phyloP scores from a whole-genome alignment of 345 rosid species.

The Ceriops decandra region DNA sequence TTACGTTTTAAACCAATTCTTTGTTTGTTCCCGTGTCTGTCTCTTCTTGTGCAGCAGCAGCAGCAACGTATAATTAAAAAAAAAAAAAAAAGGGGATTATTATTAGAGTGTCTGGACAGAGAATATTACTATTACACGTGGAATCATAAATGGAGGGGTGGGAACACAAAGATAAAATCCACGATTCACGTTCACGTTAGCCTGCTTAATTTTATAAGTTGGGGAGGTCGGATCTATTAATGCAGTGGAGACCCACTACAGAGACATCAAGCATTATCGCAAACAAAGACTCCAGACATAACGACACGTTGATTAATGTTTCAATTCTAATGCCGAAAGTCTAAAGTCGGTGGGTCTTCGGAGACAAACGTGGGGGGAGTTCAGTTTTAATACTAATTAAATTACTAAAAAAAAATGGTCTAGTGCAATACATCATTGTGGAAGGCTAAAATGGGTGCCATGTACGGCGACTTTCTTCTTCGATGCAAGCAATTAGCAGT shows the following conservation, averaged over 20 bases:
- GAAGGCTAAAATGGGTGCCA: slow-evolving; percentile 28
- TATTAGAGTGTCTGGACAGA: background rate
- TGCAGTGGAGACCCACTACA: slow-evolving; percentile 4
- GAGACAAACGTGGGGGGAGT: too few relatives aligned
- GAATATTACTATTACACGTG: background rate
- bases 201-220: background rate
- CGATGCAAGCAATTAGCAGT: background rate
- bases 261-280: background rate
- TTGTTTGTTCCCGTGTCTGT: slow-evolving; percentile 11
- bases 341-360: too few relatives aligned
- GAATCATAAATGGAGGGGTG: background rate
- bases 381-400: too few relatives aligned
- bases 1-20: background rate
- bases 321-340: background rate
- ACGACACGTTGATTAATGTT: too few relatives aligned
- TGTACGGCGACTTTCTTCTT: background rate
- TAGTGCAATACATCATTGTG: background rate
- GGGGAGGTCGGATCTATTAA: slow-evolving; percentile 3
- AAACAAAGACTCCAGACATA: too few relatives aligned
- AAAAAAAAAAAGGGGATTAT: background rate
- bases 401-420: background rate
- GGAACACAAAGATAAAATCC: background rate
- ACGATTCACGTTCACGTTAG: background rate
- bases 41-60: slow-evolving; percentile 24
- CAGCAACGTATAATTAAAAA: slow-evolving; percentile 11